Evolutionary conservation across 129 eudicot species (phyloP).

Genomic region (Ambrosia trifida): DNA sequence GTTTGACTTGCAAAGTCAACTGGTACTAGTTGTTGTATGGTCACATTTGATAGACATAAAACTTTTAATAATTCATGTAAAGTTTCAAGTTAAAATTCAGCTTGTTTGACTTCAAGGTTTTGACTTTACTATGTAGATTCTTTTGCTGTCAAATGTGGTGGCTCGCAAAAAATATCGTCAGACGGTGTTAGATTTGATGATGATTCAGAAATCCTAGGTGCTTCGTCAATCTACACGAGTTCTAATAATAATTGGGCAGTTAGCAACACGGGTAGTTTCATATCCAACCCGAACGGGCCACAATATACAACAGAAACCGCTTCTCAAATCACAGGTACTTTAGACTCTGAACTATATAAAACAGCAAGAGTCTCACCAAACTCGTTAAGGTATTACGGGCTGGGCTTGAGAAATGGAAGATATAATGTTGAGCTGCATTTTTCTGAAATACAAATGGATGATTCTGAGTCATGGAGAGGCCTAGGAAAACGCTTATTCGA

Average conservation of each 20-base stretch:
- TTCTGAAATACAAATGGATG: slow-evolving; percentile 75
- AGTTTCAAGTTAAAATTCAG: slow-evolving; percentile 7
- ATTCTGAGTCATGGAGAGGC: slow-evolving; percentile 64
- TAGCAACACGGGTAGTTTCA: slow-evolving; percentile 62
- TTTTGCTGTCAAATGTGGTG: slow-evolving; percentile 71
- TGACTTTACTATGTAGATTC: slow-evolving; percentile 45
- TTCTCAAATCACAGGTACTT: slow-evolving; percentile 58
- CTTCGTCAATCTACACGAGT: slow-evolving; percentile 59
- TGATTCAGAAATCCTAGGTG: slow-evolving; percentile 63
- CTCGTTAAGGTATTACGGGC: slow-evolving; percentile 70
- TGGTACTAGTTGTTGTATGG: neutral
- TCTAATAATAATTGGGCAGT: slow-evolving; percentile 54
- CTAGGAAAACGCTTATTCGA: slow-evolving; percentile 74
- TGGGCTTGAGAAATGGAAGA: slow-evolving; percentile 57
- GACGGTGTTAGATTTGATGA: slow-evolving; percentile 46
- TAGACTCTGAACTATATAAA: slow-evolving; percentile 70
- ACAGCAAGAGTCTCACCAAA: slow-evolving; percentile 64
- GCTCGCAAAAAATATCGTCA: slow-evolving; percentile 46
- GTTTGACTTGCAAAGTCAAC: slow-evolving; percentile 17
- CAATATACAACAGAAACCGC: slow-evolving; percentile 42
- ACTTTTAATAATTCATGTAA: neutral
- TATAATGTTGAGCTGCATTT: slow-evolving; percentile 66
- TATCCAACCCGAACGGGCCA: slow-evolving; percentile 68
- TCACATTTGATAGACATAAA: slow-evolving; percentile 2
- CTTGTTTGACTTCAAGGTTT: slow-evolving; percentile 5